Evolutionary conservation across 2,329 filamentous ascomycete species (phyloP).

Genomic region (Rutstroemia sydowiana): DNA sequence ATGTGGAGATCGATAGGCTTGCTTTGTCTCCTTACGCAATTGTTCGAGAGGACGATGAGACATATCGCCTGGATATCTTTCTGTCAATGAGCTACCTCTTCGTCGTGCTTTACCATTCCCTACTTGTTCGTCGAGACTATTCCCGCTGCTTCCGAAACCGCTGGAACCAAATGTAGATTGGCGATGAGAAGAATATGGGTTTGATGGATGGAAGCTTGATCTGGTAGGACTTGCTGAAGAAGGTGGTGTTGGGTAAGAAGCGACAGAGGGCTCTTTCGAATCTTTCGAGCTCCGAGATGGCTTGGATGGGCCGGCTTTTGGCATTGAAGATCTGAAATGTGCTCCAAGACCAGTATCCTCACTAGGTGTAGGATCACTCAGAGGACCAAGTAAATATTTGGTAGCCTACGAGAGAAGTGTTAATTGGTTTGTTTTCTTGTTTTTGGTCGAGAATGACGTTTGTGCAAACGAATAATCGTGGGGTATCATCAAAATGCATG

Average conservation of each 20-base stretch:
- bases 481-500: background rate
- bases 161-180: constrained; percentile 25
- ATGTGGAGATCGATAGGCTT: constrained; percentile 59
- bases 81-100: constrained; percentile 45
- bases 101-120: constrained; percentile 27
- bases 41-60: constrained; percentile 61
- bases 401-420: constrained; percentile 42
- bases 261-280: constrained; percentile 21
- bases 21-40: constrained; percentile 53
- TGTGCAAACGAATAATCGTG: no score
- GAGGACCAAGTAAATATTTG: constrained; percentile 61
- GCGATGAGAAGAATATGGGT: constrained; percentile 31
- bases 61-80: constrained; percentile 57
- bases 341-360: constrained; percentile 59
- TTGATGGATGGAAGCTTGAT: constrained; percentile 39
- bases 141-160: constrained; percentile 16
- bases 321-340: constrained; percentile 30
- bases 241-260: constrained; percentile 41
- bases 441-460: background rate
- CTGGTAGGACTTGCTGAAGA: constrained; percentile 46
- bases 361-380: constrained; percentile 59
- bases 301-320: constrained; percentile 12
- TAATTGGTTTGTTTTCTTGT: background rate
- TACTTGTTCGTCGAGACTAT: constrained; percentile 16
- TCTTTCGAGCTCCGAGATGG: no score